Conservation (phyloP, 75 land plant species). For the Selaginella tamariscina region DNA sequence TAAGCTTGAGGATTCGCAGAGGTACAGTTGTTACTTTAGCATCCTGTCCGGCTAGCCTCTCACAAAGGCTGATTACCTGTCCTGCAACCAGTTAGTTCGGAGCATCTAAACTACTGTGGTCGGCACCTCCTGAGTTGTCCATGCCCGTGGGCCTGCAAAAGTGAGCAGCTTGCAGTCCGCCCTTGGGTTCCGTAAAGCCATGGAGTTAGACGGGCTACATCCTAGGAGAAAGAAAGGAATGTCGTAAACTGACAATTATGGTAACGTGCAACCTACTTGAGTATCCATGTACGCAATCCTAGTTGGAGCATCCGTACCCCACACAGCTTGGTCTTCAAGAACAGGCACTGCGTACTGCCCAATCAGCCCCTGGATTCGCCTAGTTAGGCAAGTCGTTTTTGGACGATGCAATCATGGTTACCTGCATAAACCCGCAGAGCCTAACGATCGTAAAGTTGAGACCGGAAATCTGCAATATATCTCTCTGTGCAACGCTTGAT, state of each 20-base stretch:
- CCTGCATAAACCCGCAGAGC: constrained; percentile 99
- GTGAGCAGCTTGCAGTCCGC: constrained; percentile 63
- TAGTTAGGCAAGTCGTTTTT: not conserved
- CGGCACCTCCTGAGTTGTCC: constrained; percentile 98
- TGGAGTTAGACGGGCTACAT: constrained; percentile 85
- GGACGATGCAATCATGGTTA: constrained; percentile 14
- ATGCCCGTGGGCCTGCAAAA: constrained; percentile 99
- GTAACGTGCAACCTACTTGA: constrained; percentile 37
- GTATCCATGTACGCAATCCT: constrained; percentile 99
- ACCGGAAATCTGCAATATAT: constrained; percentile 79
- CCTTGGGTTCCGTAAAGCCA: constrained; percentile 78
- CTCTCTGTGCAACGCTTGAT: constrained; percentile 96
- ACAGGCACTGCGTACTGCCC: constrained; percentile 99
- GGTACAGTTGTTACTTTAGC: constrained; percentile 98
- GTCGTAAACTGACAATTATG: not conserved
- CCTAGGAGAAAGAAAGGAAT: constrained; percentile 31
- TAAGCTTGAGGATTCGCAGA: constrained; percentile 68
- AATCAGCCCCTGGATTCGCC: constrained; percentile 85
- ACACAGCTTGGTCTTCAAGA: constrained; percentile 93
- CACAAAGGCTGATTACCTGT: constrained; percentile 90
- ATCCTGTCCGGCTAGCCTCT: constrained; percentile 97
- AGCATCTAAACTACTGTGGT: not conserved
- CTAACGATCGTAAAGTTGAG: constrained; percentile 60
- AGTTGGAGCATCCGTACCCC: constrained; percentile 99
- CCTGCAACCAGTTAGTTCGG: not conserved